Conservation (phyloP, 495 filamentous ascomycete species). For the Podospora didyma region DNA sequence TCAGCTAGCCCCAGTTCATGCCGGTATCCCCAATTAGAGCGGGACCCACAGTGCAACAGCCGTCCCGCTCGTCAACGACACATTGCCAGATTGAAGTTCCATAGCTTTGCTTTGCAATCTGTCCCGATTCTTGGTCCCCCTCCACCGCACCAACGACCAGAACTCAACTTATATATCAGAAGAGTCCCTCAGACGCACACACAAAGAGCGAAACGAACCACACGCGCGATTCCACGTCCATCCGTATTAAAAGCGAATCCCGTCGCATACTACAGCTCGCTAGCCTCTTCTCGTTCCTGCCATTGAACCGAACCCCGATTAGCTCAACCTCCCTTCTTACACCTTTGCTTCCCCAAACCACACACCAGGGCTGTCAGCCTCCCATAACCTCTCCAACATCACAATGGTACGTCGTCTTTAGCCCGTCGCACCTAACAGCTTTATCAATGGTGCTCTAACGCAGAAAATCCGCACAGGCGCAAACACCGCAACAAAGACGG, state of each 20-base stretch:
- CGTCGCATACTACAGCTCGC: no score
- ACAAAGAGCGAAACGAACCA: not conserved
- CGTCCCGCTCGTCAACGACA: slow-evolving; percentile 9
- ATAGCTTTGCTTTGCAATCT: not conserved
- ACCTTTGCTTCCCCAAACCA: no score
- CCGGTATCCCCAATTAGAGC: not conserved
- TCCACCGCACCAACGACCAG: not conserved
- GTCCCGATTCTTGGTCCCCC: not conserved
- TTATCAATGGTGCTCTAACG: not conserved
- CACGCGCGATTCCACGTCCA: no score
- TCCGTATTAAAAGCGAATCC: no score
- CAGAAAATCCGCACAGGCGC: slow-evolving; percentile 54
- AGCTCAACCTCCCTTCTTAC: no score
- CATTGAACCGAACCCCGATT: no score
- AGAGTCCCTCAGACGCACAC: no score
- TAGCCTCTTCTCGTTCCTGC: no score
- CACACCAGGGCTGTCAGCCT: no score
- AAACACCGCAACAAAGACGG: slow-evolving; percentile 90
- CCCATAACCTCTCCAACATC: no score
- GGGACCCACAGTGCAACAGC: not conserved
- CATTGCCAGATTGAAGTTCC: not conserved
- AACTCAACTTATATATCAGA: not conserved
- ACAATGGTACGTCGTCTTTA: no score
- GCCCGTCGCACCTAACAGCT: no score
- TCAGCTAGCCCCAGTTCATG: not conserved